Conservation (phyloP, 2,329 filamentous ascomycete genomes). For the Phialophora verrucosa region DNA sequence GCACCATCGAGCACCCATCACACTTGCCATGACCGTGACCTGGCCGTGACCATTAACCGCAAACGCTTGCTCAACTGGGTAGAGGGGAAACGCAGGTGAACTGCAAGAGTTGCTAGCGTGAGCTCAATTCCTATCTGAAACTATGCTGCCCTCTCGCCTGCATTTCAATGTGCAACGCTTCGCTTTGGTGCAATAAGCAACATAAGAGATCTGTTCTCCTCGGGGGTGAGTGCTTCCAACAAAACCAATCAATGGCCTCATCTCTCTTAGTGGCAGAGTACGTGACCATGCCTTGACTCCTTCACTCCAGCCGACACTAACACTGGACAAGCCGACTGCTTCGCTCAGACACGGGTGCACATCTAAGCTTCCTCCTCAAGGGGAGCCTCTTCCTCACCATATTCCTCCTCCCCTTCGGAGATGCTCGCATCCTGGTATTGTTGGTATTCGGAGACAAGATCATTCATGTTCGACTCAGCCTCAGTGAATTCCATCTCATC, state of each 20-base stretch:
- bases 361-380: constrained; percentile 38
- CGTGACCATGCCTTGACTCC: constrained; percentile 5
- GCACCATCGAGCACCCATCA: not conserved
- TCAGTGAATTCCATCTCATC: constrained; percentile 99
- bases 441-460: constrained; percentile 99
- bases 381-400: constrained; percentile 48
- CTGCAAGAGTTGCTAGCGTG: constrained; percentile 6
- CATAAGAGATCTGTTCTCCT: constrained; percentile 17
- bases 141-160: constrained; percentile 6
- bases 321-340: not conserved
- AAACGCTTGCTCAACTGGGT: not conserved
- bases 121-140: constrained; percentile 8
- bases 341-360: not conserved
- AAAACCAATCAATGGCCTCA: constrained; percentile 34
- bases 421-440: constrained; percentile 99
- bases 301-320: constrained; percentile 10
- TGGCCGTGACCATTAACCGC: not conserved
- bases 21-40: not conserved
- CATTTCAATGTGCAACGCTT: constrained; percentile 14
- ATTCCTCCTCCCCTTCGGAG: constrained; percentile 96
- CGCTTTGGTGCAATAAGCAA: constrained; percentile 18
- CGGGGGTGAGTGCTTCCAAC: constrained; percentile 22
- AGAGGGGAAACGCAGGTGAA: not conserved
- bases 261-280: not conserved
- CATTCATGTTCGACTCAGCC: constrained; percentile 99